Evolutionary conservation across 2,329 filamentous ascomycete genomes (phyloP).

Genomic region (Coniochaeta pulveracea): DNA sequence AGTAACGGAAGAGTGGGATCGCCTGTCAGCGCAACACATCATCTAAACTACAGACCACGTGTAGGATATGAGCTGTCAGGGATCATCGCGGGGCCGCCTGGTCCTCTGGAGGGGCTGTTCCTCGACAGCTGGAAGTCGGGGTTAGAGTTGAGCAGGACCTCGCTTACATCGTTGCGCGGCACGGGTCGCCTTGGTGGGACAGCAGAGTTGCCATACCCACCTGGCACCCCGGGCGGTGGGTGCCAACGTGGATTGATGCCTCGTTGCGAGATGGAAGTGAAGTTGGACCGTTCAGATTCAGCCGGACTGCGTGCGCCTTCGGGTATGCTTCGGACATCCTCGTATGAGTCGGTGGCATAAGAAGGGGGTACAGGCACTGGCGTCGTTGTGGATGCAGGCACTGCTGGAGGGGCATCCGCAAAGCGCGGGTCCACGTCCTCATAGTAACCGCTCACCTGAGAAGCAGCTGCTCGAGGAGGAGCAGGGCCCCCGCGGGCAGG

Average conservation of each 20-base stretch:
- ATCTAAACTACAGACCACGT: no score
- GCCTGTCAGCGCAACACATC: no score
- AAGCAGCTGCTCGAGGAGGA: conserved; percentile 11
- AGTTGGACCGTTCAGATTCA: conserved; percentile 70
- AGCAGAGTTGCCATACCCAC: conserved; percentile 14
- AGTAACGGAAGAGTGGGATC: no score
- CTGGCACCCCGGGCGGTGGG: conserved; percentile 27
- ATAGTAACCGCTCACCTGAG: conserved; percentile 48
- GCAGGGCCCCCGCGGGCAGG: conserved; percentile 21
- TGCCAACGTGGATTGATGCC: conserved; percentile 85
- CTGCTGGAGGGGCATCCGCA: conserved; percentile 39
- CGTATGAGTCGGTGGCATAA: conserved; percentile 17
- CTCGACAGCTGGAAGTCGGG: conserved; percentile 66
- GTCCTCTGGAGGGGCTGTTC: conserved; percentile 7
- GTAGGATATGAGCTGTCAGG: conserved; percentile 45
- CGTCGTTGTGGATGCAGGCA: conserved; percentile 14
- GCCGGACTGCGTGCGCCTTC: conserved; percentile 56
- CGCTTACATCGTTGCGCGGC: conserved; percentile 42
- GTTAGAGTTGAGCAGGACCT: conserved; percentile 67
- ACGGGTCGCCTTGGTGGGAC: conserved; percentile 28
- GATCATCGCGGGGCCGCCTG: conserved; percentile 31
- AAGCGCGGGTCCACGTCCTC: conserved; percentile 92
- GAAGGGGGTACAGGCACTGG: conserved; percentile 19
- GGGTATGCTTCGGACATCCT: conserved; percentile 23
- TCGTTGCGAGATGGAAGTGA: conserved; percentile 83